A percentile compares a stretch with the other conserved stretches of the same genome.
Evolutionary conservation across 2,329 filamentous ascomycete species (phyloP).

Genomic region (Colletotrichum tabaci): DNA sequence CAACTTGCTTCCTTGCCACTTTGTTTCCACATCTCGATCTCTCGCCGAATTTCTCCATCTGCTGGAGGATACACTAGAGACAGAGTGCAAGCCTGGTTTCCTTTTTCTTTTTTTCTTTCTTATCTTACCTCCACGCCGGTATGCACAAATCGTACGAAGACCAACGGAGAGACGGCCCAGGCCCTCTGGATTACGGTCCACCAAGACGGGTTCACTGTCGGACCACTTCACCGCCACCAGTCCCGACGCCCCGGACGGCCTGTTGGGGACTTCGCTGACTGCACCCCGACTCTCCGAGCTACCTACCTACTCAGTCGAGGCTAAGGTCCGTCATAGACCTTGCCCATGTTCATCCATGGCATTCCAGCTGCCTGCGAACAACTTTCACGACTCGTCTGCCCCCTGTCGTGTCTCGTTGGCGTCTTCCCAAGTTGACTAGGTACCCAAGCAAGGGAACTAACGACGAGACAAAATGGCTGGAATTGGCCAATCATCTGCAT

Average conservation of each 20-base stretch:
- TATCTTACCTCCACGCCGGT: conserved; percentile 14
- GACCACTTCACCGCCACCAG: not conserved
- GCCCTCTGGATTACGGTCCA: conserved; percentile 2
- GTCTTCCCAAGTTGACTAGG: conserved; percentile 1
- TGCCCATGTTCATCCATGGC: not conserved
- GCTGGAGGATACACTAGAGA: conserved; percentile 4
- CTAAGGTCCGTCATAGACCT: conserved; percentile 6
- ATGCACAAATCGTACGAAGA: conserved; percentile 36
- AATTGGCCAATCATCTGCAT: conserved; percentile 21
- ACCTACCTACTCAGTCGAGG: not conserved
- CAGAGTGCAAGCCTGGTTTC: not conserved
- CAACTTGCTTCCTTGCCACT: conserved; percentile 5
- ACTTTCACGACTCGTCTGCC: not conserved
- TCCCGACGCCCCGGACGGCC: conserved; percentile 25
- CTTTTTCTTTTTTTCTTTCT: not conserved
- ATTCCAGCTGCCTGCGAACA: not conserved
- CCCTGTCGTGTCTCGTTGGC: conserved; percentile 4
- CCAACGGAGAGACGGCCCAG: not conserved
- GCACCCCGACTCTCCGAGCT: conserved; percentile 1
- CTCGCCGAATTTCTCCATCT: not conserved
- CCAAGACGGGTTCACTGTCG: conserved; percentile 11
- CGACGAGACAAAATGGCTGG: conserved; percentile 1
- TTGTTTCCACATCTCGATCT: conserved; percentile 14
- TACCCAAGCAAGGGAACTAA: conserved; percentile 3
- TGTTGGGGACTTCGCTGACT: conserved; percentile 12